Evolutionary conservation across 108 stramenopile genomes (phyloP).

Genomic region (Halocafeteria seosinensis): DNA sequence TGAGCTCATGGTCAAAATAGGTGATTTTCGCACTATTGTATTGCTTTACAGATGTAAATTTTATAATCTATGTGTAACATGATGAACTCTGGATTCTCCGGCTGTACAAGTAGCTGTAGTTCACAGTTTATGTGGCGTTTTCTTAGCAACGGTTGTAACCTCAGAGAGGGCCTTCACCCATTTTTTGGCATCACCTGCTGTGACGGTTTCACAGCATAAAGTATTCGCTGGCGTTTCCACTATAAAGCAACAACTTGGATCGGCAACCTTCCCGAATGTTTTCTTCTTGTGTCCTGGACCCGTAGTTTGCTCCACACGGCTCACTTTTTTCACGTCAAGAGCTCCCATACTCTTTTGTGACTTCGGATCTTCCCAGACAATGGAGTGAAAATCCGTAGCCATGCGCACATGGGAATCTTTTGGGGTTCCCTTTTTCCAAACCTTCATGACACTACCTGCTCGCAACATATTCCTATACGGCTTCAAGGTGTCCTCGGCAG

Average conservation of each 20-base stretch:
- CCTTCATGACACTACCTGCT: slow-evolving; percentile 4
- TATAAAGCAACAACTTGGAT: neutral
- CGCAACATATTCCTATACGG: slow-evolving; percentile 3
- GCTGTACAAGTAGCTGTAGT: no score
- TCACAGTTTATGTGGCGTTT: no score
- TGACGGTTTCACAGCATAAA: neutral
- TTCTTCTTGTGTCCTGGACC: slow-evolving; percentile 9
- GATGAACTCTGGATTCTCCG: no score
- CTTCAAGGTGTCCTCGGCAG: neutral
- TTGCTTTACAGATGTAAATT: no score
- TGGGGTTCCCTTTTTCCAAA: slow-evolving; percentile 2
- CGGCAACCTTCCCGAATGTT: neutral
- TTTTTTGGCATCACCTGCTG: neutral
- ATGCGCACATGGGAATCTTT: slow-evolving; percentile 4
- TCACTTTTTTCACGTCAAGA: neutral
- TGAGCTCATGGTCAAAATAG: no score
- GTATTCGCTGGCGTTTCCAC: neutral
- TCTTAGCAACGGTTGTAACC: no score
- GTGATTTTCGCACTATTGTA: no score
- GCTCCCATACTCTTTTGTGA: neutral
- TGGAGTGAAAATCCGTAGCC: slow-evolving; percentile 2
- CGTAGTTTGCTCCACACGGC: neutral
- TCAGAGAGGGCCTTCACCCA: neutral
- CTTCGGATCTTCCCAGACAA: slow-evolving; percentile 7
- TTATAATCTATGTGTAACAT: no score